These are phyloP conservation scores for Metarhizium brunneum DNA, from an alignment of 2,329 filamentous ascomycete genomes.

Conservation along the genomic window DNA sequence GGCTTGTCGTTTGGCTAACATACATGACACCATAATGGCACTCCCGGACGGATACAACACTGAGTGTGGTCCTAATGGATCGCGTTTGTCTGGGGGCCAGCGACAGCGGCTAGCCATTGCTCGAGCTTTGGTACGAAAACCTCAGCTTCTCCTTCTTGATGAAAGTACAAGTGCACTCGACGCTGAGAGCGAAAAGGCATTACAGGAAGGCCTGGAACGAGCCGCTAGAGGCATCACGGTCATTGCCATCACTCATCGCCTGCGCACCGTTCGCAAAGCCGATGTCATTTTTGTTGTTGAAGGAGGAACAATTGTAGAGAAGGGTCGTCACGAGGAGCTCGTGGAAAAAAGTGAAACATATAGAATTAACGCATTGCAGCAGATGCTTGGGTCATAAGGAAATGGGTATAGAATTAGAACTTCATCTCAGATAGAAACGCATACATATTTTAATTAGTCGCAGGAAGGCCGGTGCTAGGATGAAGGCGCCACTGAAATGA, in stretches of 20 bases:
- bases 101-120: slow-evolving; percentile 72
- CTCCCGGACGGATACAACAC: slow-evolving; percentile 60
- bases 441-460: too few species aligned
- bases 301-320: slow-evolving; percentile 40
- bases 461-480: too few species aligned
- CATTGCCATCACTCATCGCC: slow-evolving; percentile 47
- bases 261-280: slow-evolving; percentile 47
- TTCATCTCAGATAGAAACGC: too few species aligned
- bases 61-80: slow-evolving; percentile 61
- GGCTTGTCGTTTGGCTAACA: slow-evolving; percentile 59
- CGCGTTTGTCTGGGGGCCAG: slow-evolving; percentile 69
- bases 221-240: slow-evolving; percentile 45
- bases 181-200: slow-evolving; percentile 53
- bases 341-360: slow-evolving; percentile 43
- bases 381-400: slow-evolving; percentile 27
- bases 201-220: slow-evolving; percentile 57
- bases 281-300: slow-evolving; percentile 51
- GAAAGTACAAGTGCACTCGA: slow-evolving; percentile 77
- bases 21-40: slow-evolving; percentile 56
- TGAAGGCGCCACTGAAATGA: too few species aligned
- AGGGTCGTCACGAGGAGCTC: slow-evolving; percentile 44
- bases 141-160: slow-evolving; percentile 67
- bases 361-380: slow-evolving; percentile 40
- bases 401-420: neutral
- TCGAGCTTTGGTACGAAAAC: slow-evolving; percentile 61